Percentiles rank a stretch among this genome's conserved stretches.
phyloP scores from a whole-genome alignment of 306 rosid species.

The Prunus salicina region DNA sequence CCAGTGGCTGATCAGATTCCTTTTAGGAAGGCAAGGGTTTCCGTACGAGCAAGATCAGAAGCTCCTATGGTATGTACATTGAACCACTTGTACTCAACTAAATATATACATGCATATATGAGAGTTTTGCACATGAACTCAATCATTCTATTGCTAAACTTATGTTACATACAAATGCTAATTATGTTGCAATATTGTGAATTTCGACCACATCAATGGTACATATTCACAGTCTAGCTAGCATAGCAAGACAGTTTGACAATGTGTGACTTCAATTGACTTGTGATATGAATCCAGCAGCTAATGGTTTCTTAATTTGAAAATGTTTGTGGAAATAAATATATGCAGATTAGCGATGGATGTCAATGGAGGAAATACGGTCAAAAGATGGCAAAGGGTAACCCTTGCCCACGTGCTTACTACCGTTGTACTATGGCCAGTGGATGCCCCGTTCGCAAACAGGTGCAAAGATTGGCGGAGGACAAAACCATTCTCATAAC shows the following conservation, averaged over 20 bases:
- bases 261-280: no score
- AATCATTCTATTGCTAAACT: no score
- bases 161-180: no score
- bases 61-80: neutral
- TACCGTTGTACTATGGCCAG: slow-evolving; percentile 70
- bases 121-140: no score
- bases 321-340: no score
- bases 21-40: neutral
- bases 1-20: neutral
- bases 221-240: no score
- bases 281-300: no score
- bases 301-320: no score
- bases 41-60: slow-evolving; percentile 1
- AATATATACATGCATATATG: no score
- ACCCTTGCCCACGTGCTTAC: slow-evolving; percentile 75
- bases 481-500: slow-evolving; percentile 48
- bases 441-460: slow-evolving; percentile 47
- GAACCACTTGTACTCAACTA: neutral
- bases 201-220: no score
- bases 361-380: slow-evolving; percentile 85
- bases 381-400: slow-evolving; percentile 69
- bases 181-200: no score
- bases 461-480: slow-evolving; percentile 70
- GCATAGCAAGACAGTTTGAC: no score
- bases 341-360: slow-evolving; percentile 53